A percentile compares a stretch with the other conserved stretches of the same genome.
phyloP scores from a whole-genome alignment of 1,284 basidiomycete genomes.

The Ganoderma multipileum region DNA sequence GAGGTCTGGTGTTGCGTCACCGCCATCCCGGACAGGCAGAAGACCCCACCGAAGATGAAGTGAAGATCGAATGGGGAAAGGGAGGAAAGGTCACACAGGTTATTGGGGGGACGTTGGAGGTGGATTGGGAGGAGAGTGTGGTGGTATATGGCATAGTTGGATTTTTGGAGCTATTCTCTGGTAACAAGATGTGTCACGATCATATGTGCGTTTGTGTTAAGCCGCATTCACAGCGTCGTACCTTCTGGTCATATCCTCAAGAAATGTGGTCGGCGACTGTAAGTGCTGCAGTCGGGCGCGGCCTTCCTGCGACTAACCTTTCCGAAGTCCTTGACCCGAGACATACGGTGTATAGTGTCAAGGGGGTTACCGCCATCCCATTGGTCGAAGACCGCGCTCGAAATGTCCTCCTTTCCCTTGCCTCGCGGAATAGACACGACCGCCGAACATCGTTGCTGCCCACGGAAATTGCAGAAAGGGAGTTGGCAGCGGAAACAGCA shows the following conservation, averaged over 20 bases:
- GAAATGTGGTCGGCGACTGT: constrained; percentile 67
- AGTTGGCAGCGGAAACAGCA: constrained; percentile 10
- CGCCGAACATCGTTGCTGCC: constrained; percentile 53
- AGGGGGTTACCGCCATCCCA: constrained; percentile 71
- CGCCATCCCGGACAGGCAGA: constrained; percentile 45
- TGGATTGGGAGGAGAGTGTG: constrained; percentile 61
- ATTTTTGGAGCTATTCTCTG: constrained; percentile 69
- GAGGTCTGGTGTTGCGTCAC: constrained; percentile 72
- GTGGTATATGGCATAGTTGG: constrained; percentile 78
- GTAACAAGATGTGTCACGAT: constrained; percentile 47
- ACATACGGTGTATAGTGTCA: constrained; percentile 68
- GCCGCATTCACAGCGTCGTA: constrained; percentile 61
- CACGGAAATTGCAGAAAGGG: constrained; percentile 20
- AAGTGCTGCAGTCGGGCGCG: constrained; percentile 40
- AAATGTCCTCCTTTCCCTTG: constrained; percentile 55
- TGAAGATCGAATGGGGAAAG: constrained; percentile 71
- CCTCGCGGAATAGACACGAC: constrained; percentile 52
- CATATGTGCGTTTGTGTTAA: constrained; percentile 14
- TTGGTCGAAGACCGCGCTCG: constrained; percentile 65
- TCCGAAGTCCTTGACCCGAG: constrained; percentile 64
- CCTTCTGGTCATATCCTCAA: constrained; percentile 70
- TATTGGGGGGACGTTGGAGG: constrained; percentile 40
- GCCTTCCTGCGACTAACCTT: not conserved
- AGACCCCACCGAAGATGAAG: constrained; percentile 47
- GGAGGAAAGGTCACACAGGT: constrained; percentile 61